phyloP scores from a whole-genome alignment of 257 asterid species.

The Primulina tabacum region DNA sequence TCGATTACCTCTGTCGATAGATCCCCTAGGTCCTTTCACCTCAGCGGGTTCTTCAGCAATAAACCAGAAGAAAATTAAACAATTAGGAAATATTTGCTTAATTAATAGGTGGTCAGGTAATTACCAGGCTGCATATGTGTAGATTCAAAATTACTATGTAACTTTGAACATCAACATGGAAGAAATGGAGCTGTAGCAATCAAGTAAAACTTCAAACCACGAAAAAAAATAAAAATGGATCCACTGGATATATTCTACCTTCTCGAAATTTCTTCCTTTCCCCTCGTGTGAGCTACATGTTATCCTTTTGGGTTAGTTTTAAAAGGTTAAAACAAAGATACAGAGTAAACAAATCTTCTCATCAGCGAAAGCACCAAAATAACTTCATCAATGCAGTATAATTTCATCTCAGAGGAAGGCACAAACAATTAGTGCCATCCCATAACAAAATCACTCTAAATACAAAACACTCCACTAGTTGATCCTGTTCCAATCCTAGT shows the following conservation, averaged over 20 bases:
- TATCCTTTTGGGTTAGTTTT: not conserved
- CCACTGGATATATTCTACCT: not conserved
- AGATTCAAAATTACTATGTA: not conserved
- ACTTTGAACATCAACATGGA: not conserved
- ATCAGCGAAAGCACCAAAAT: not conserved
- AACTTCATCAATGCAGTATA: not conserved
- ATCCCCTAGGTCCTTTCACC: not conserved
- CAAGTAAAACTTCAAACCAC: not conserved
- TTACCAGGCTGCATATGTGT: not conserved
- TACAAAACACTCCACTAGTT: not conserved
- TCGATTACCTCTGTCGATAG: not conserved
- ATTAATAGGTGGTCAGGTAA: not conserved
- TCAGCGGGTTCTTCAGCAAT: not conserved
- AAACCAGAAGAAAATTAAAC: not conserved
- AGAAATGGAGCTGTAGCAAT: not conserved
- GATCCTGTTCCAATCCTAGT: not conserved
- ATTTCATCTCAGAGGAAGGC: not conserved
- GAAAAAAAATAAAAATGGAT: too few relatives aligned
- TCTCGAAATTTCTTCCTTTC: not conserved
- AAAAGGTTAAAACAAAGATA: not conserved
- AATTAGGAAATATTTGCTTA: not conserved
- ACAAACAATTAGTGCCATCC: not conserved
- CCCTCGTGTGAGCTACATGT: not conserved
- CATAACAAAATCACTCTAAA: not conserved
- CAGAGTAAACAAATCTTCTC: not conserved